These are phyloP conservation scores for Paramecium sonneborni DNA, from an alignment of 73 alveolate genomes.

Conservation along the genomic window DNA sequence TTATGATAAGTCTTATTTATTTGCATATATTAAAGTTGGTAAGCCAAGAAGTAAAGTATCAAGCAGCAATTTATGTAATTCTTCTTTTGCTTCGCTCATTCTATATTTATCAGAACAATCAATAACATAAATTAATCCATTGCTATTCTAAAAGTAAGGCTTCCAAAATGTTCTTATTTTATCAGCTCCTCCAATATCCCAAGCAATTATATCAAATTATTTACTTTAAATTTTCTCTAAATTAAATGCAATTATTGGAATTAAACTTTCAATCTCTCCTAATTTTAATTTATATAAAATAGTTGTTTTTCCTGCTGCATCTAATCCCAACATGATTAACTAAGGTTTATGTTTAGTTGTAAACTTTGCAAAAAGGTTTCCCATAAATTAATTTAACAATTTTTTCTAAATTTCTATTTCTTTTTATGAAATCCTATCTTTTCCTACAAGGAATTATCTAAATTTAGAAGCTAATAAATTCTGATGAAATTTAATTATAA, in stretches of 20 bases:
- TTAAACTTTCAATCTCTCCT: conserved; percentile 74
- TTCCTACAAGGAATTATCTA: neutral
- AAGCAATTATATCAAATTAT: conserved; percentile 77
- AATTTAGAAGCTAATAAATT: neutral
- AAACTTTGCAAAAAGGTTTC: neutral
- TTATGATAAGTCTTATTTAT: conserved; percentile 81
- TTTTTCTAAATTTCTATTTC: too few relatives aligned
- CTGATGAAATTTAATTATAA: neutral
- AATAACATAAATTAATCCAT: conserved; percentile 81
- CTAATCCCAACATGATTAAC: conserved; percentile 87
- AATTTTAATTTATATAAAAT: conserved; percentile 81
- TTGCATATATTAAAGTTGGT: conserved; percentile 85
- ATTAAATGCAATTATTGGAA: conserved; percentile 96
- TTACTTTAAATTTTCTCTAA: conserved; percentile 82
- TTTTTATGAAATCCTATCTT: neutral
- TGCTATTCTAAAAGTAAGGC: conserved; percentile 85
- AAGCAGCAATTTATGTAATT: conserved; percentile 68
- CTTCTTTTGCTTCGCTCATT: conserved; percentile 70
- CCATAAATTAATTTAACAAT: neutral
- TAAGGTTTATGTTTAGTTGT: conserved; percentile 38
- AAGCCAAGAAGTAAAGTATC: conserved; percentile 70
- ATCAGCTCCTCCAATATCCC: conserved; percentile 95
- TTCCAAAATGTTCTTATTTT: conserved; percentile 87
- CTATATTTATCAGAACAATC: conserved; percentile 82
- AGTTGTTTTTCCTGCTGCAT: conserved; percentile 96